These are phyloP conservation scores for Whalleya microplaca DNA, from an alignment of 2,329 filamentous ascomycete genomes.

Conservation along the genomic window DNA sequence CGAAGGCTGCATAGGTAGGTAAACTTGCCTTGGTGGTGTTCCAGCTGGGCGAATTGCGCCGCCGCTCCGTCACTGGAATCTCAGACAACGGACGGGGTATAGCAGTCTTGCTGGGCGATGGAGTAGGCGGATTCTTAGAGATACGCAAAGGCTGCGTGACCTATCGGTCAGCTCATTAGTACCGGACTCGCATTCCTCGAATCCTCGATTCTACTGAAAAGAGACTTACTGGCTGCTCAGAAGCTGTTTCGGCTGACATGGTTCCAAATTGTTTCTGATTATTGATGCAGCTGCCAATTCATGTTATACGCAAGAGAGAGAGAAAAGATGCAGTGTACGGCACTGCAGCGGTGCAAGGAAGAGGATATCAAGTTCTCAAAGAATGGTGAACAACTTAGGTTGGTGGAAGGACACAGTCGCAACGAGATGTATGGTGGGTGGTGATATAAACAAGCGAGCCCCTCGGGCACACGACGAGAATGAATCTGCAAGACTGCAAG, in stretches of 20 bases:
- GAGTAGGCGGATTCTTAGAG: slow-evolving; percentile 65
- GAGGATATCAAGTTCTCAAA: neutral
- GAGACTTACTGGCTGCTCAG: slow-evolving; percentile 35
- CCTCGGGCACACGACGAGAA: neutral
- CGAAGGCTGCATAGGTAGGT: neutral
- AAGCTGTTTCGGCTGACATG: slow-evolving; percentile 33
- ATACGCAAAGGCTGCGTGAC: slow-evolving; percentile 73
- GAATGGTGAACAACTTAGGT: neutral
- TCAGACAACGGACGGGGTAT: slow-evolving; percentile 81
- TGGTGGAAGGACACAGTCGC: neutral
- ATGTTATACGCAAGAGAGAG: slow-evolving; percentile 23
- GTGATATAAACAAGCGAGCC: neutral
- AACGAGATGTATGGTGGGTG: neutral
- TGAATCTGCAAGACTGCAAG: neutral
- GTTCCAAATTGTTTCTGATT: slow-evolving; percentile 24
- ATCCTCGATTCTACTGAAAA: neutral
- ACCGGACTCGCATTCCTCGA: neutral
- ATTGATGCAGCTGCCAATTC: slow-evolving; percentile 27
- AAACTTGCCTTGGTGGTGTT: slow-evolving; percentile 68
- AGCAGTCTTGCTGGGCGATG: slow-evolving; percentile 66
- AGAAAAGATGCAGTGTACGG: slow-evolving; percentile 7
- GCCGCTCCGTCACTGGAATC: slow-evolving; percentile 81
- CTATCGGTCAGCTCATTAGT: slow-evolving; percentile 23
- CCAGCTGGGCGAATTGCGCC: slow-evolving; percentile 92
- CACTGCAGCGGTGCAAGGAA: slow-evolving; percentile 6